phyloP scores from a whole-genome alignment of 116 monocot species.

The Papilionanthe hybrid region DNA sequence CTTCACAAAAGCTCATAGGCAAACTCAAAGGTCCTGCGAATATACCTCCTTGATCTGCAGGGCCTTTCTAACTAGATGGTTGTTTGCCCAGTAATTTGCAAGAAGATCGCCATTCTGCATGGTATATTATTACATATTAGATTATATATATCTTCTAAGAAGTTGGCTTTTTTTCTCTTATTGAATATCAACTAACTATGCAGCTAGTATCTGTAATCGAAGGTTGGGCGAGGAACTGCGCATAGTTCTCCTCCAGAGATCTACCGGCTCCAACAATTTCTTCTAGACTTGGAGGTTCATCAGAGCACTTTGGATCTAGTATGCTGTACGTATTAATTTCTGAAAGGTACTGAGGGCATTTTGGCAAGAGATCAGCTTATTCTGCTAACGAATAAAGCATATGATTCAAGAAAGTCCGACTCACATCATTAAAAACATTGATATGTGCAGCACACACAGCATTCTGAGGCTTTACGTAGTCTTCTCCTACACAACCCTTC shows the following conservation, averaged over 20 bases:
- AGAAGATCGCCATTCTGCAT: conserved; percentile 4
- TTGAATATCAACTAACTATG: conserved; percentile 3
- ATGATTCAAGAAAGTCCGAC: not conserved
- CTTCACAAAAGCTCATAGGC: no score
- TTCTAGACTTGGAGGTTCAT: not conserved
- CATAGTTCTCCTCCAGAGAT: conserved; percentile 1
- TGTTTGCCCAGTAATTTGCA: conserved; percentile 9
- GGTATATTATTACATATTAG: not conserved
- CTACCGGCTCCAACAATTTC: not conserved
- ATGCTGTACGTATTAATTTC: conserved; percentile 1
- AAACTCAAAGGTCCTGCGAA: not conserved
- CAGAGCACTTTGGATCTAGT: not conserved
- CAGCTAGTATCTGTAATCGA: not conserved
- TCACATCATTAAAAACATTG: conserved; percentile 5
- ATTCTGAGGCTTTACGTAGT: not conserved
- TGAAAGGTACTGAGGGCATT: not conserved
- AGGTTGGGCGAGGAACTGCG: not conserved
- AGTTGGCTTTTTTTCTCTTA: not conserved
- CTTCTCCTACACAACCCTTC: conserved; percentile 9
- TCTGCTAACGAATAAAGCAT: not conserved
- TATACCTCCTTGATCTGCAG: conserved; percentile 1
- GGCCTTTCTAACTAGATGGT: conserved; percentile 2
- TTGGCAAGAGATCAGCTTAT: not conserved
- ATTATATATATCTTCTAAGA: not conserved
- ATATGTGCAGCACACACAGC: not conserved